phyloP scores from a whole-genome alignment of 345 rosid species.

The Salix exigua region DNA sequence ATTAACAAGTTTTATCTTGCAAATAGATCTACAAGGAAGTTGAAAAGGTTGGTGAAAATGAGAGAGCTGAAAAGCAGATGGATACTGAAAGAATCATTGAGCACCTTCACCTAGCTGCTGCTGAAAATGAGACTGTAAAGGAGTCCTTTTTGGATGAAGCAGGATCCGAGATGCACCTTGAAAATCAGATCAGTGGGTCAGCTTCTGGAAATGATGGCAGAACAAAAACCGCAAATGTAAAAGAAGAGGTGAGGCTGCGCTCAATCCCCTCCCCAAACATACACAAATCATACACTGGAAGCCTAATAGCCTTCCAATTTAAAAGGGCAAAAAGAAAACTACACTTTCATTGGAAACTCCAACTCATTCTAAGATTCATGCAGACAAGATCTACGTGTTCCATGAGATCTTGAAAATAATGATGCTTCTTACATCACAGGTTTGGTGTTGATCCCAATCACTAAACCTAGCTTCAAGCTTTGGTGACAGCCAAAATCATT shows the following conservation, averaged over 20 bases:
- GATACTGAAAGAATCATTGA: conserved; percentile 19
- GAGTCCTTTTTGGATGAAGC: conserved; percentile 21
- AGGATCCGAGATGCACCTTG: neutral
- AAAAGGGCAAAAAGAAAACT: no score
- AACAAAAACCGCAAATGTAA: conserved; percentile 16
- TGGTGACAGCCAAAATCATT: neutral
- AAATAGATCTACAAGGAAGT: conserved; percentile 2
- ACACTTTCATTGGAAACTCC: neutral
- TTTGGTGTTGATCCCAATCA: no score
- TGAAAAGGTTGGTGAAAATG: no score
- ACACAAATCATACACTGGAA: neutral
- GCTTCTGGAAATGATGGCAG: conserved; percentile 15
- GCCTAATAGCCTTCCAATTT: neutral
- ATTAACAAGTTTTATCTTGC: conserved; percentile 1
- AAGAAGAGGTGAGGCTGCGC: conserved; percentile 40
- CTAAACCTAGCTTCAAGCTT: no score
- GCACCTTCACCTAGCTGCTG: conserved; percentile 15
- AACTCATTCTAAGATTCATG: neutral
- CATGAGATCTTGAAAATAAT: neutral
- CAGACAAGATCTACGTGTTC: neutral
- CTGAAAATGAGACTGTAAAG: conserved; percentile 19
- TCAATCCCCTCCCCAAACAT: neutral
- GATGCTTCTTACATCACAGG: no score
- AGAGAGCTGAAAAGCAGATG: conserved; percentile 11
- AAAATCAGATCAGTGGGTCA: conserved; percentile 7